Evolutionary conservation across 169 alveolate species (phyloP), one percentile per base, ranked within the genome.

Genomic region (Plasmodium malariae): DNA sequence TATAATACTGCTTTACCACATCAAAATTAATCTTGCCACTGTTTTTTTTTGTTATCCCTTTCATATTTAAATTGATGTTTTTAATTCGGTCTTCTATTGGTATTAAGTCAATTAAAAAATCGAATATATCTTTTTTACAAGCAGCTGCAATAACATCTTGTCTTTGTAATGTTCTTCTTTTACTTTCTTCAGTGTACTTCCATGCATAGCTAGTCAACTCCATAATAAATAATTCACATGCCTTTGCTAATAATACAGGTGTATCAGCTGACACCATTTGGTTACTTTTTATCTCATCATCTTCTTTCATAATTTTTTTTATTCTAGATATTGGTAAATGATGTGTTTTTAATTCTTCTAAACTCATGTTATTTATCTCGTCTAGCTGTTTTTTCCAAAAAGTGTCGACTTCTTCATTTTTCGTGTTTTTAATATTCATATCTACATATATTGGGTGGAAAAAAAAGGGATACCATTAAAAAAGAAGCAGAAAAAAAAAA

Each of bases 251-350:
- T 59, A 98, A 74, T 9, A 97, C 98, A 26, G 99, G 99, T 4
- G 99, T 97, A 90, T 98, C 99, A 49, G 98, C 97, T 87, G 98
- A 95, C 21, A 98, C 96, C 99, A 97, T 97, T 96, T 96, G 87
- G 48, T 12, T 21, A 36, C 93, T 96, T 76, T 97, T 96, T 34
- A 97, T 98, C 74, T 98, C 99, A 70, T 98, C 99, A 87, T 97
- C 99, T 59, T 98, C 97, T 94, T 97, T 98, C 99, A 98, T 98
- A 48, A 98, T 97, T 92, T 97, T 98, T 93, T 98, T 98, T 19
- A 98, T 96, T 91, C 99, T 91, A 17, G 99, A 98, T 62, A 97
- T 89, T 49, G 99, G 99, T 4, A 98, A 92, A 51, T 96, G 70
- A 24, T 57, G 92, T 43, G 87, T 88, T 87, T 48, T 94, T 70